These are phyloP conservation scores for Crithidia sp. DNA, from an alignment of 208 protist genomes.

Conservation along the genomic window DNA sequence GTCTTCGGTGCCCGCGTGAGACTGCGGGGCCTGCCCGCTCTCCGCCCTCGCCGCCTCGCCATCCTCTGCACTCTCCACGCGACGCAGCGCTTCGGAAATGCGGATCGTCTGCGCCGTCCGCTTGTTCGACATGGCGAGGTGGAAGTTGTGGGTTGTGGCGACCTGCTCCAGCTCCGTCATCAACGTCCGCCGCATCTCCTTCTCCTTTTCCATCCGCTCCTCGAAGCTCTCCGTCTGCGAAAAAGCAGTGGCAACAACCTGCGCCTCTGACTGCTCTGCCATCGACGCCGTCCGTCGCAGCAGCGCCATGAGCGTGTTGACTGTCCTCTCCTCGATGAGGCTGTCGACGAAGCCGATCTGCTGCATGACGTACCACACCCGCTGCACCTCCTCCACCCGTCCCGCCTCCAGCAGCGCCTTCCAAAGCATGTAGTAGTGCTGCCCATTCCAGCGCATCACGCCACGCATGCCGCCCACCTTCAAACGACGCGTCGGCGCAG, in stretches of 20 bases:
- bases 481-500: neutral
- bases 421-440: slow-evolving; percentile 75
- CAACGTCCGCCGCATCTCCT: slow-evolving; percentile 49
- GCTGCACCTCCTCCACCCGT: slow-evolving; percentile 51
- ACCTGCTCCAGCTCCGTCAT: slow-evolving; percentile 57
- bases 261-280: slow-evolving; percentile 15
- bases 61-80: slow-evolving; percentile 8
- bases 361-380: slow-evolving; percentile 76
- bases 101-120: slow-evolving; percentile 39
- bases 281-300: slow-evolving; percentile 26
- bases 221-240: neutral
- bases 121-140: slow-evolving; percentile 41
- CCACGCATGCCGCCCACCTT: slow-evolving; percentile 38
- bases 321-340: slow-evolving; percentile 57
- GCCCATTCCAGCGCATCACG: slow-evolving; percentile 68
- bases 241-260: slow-evolving; percentile 14
- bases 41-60: neutral
- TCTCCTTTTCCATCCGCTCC: slow-evolving; percentile 26
- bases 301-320: slow-evolving; percentile 64
- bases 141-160: slow-evolving; percentile 37
- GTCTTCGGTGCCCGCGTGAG: neutral
- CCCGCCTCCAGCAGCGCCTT: slow-evolving; percentile 61
- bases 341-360: slow-evolving; percentile 67
- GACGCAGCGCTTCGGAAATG: slow-evolving; percentile 46
- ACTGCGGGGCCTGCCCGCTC: neutral